phyloP scores from a whole-genome alignment of 2,329 filamentous ascomycete species.

The Keithomyces neogunnii region DNA sequence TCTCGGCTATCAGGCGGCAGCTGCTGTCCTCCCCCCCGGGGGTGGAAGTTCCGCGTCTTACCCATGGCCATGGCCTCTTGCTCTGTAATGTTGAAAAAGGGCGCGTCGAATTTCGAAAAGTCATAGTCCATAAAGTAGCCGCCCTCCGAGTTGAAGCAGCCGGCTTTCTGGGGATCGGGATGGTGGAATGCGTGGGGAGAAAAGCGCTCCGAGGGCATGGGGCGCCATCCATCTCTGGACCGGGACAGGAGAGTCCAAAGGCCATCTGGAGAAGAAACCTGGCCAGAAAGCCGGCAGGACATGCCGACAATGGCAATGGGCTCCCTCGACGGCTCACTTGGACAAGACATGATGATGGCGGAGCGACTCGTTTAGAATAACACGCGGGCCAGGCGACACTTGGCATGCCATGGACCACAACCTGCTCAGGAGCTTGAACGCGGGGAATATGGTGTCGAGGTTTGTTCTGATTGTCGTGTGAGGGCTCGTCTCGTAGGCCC shows the following conservation, averaged over 20 bases:
- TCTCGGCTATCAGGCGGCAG: too few species aligned
- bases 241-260: slow-evolving; percentile 11
- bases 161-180: slow-evolving; percentile 30
- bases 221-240: slow-evolving; percentile 2
- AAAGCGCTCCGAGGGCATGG: slow-evolving; percentile 1
- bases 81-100: slow-evolving; percentile 33
- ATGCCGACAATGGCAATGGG: slow-evolving; percentile 19
- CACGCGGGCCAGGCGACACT: too few species aligned
- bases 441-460: too few species aligned
- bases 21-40: too few species aligned
- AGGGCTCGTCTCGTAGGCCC: too few species aligned
- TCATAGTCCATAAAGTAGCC: slow-evolving; percentile 29
- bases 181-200: slow-evolving; percentile 27
- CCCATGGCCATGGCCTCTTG: slow-evolving; percentile 31
- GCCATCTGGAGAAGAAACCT: slow-evolving; percentile 10
- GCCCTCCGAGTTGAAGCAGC: slow-evolving; percentile 23
- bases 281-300: slow-evolving; percentile 14
- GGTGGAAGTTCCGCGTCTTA: too few species aligned
- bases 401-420: too few species aligned
- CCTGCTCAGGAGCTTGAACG: too few species aligned
- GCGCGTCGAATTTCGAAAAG: slow-evolving; percentile 34
- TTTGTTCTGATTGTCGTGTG: too few species aligned
- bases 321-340: slow-evolving; percentile 19
- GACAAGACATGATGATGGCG: too few species aligned
- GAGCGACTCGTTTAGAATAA: too few species aligned